Evolutionary conservation across 75 land plant genomes (phyloP).

Genomic region (Chamaecyparis obtusa): DNA sequence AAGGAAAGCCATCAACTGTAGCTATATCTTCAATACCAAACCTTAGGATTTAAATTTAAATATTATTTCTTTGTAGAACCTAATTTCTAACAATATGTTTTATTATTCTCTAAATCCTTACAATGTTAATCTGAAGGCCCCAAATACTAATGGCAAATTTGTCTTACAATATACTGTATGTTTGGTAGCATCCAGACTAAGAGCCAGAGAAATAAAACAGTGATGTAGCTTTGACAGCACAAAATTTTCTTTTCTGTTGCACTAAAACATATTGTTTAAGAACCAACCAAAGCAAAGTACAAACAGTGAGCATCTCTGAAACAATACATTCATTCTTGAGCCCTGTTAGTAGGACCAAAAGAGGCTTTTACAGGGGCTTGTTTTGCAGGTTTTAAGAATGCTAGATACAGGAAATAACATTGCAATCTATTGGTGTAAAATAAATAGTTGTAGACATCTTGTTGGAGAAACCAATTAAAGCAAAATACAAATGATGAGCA

Average conservation of each 20-base stretch:
- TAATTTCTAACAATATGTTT: not conserved
- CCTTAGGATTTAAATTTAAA: not conserved
- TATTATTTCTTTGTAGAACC: not conserved
- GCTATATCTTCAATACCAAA: not conserved
- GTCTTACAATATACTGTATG: not conserved
- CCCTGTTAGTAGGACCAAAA: not conserved
- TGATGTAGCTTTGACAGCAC: not conserved
- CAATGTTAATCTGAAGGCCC: not conserved
- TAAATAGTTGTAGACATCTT: not conserved
- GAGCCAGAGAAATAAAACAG: not conserved
- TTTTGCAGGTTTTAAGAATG: not conserved
- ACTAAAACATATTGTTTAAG: too few relatives aligned
- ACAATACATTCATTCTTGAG: not conserved
- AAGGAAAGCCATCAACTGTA: too few relatives aligned
- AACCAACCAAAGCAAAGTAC: not conserved
- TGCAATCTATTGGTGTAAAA: not conserved
- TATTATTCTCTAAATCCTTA: not conserved
- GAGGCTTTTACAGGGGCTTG: not conserved
- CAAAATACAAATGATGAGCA: not conserved
- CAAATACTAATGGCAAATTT: not conserved
- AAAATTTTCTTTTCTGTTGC: not conserved
- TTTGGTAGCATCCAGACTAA: not conserved
- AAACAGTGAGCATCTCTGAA: not conserved
- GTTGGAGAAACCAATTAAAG: not conserved
- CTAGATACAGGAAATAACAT: not conserved